These are phyloP conservation scores for Tephrocybe sp. DNA, from an alignment of 768 basidiomycete species.

Conservation along the genomic window DNA sequence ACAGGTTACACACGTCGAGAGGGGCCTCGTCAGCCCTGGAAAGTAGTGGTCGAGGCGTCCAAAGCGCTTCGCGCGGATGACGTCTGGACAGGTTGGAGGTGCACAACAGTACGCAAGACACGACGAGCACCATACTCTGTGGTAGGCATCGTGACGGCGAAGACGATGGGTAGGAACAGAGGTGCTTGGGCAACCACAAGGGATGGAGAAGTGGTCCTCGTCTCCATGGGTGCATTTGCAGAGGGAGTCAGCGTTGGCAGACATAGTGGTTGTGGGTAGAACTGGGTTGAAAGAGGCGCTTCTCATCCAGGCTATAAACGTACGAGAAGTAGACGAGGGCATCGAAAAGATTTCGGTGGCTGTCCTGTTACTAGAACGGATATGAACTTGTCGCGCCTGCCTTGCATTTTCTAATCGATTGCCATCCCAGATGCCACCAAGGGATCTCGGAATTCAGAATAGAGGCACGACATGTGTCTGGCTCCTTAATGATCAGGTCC, in stretches of 20 bases:
- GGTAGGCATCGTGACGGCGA: slow-evolving; percentile 31
- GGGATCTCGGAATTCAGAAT: slow-evolving; percentile 7
- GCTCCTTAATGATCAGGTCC: slow-evolving; percentile 10
- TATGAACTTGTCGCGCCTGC: slow-evolving; percentile 17
- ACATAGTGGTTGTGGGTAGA: not conserved
- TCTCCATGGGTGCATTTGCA: slow-evolving; percentile 22
- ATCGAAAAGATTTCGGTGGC: not conserved
- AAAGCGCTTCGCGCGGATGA: slow-evolving; percentile 13
- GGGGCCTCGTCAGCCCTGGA: slow-evolving; percentile 11
- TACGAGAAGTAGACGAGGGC: slow-evolving; percentile 10
- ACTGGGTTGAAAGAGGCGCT: not conserved
- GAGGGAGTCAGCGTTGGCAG: not conserved
- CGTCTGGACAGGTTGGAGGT: slow-evolving; percentile 22
- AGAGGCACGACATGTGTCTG: slow-evolving; percentile 8
- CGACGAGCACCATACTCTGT: slow-evolving; percentile 30
- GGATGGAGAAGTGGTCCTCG: slow-evolving; percentile 27
- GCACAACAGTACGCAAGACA: slow-evolving; percentile 29
- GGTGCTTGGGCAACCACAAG: slow-evolving; percentile 35
- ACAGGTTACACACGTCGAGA: slow-evolving; percentile 18
- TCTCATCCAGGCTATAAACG: slow-evolving; percentile 7
- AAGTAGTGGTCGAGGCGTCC: slow-evolving; percentile 14
- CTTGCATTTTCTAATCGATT: slow-evolving; percentile 17
- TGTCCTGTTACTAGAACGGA: slow-evolving; percentile 13
- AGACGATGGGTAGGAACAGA: slow-evolving; percentile 27
- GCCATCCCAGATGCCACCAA: slow-evolving; percentile 10